Evolutionary conservation across 345 rosid genomes (phyloP), one percentile per base, ranked within the genome.

Genomic region (Heritiera littoralis): DNA sequence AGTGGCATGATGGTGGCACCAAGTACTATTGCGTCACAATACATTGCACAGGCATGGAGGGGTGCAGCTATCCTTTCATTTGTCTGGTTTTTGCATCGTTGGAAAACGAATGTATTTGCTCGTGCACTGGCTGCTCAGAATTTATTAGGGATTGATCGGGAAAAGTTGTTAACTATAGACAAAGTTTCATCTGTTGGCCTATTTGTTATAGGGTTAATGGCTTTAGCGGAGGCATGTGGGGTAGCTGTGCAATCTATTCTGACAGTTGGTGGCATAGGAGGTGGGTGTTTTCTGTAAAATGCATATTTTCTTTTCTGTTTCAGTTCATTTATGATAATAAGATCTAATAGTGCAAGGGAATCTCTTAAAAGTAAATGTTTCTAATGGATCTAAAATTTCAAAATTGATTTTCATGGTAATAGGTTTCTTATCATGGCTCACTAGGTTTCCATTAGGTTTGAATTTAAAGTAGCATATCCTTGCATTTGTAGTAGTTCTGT

Each of bases 241-340:
- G 93, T 95, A 76, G 96, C 99, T 85, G 93, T 95, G 84, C 99
- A 92, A 73, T 95, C 97, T 35, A 82, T 95, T 81, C 81, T 95
- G 84, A 95, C 97, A 2, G 98, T 95, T 74, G 98, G 99, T 85
- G 99, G 99, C 56, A 89, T 95, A 80, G 99, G 99, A 88, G 99
- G 99, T 93, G 48, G 84, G 12, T 56, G 11, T 83, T 38, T 68
- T 81, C 65, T 11, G 23, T 7, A 51, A 71, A 77, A 49, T 75
- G 79, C 67, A 32, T 76, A 54, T 78, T 52, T 54, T 58, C 14
- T 70, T 14, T 35, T 77, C 43, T 65, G 20, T 41, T 45, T 32
- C 10, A 4, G 43, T 74, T 78, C 40, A 54, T 14, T 55, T 51
- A n/a, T 79, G 64, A 68, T 65, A 61, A 55, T 78, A 5, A 55